Evolutionary conservation across 2,329 filamentous ascomycete species (phyloP).

Genomic region (Beauveria sp.): DNA sequence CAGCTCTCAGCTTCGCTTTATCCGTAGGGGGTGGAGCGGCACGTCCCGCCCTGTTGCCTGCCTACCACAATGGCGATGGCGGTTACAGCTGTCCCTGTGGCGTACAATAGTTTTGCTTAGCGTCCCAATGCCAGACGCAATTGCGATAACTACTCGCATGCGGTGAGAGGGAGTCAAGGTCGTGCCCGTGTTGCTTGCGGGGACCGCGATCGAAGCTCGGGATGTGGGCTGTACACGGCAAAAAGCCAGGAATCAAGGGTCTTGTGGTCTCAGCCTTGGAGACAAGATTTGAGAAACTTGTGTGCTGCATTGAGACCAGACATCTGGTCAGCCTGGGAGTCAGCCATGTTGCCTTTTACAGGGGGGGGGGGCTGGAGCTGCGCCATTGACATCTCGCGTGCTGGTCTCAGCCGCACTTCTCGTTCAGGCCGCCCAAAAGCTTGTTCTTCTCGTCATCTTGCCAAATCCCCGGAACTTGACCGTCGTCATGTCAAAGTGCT

Average conservation of each 20-base stretch:
- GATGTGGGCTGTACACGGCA: not conserved
- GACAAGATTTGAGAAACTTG: too few species aligned
- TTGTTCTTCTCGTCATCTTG: not conserved
- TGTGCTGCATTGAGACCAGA: too few species aligned
- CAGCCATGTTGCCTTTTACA: not conserved
- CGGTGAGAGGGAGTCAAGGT: not conserved
- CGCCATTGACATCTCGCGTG: constrained; percentile 1
- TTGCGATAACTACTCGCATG: not conserved
- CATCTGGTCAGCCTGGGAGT: constrained; percentile 1
- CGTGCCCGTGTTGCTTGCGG: too few species aligned
- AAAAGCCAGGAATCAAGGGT: too few species aligned
- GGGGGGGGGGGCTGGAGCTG: not conserved
- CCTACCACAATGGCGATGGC: not conserved
- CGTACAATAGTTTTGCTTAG: not conserved
- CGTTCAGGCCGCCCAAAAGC: not conserved
- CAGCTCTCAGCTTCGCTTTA: not conserved
- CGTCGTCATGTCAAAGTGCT: not conserved
- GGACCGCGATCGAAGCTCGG: not conserved
- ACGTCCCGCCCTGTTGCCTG: not conserved
- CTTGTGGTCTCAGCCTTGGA: not conserved
- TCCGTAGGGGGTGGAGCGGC: not conserved
- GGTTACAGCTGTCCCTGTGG: not conserved
- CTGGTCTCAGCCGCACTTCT: constrained; percentile 1
- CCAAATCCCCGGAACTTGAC: not conserved
- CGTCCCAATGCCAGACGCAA: not conserved